phyloP scores from a whole-genome alignment of 352 stramenopile genomes.

The Lagenidium giganteum region DNA sequence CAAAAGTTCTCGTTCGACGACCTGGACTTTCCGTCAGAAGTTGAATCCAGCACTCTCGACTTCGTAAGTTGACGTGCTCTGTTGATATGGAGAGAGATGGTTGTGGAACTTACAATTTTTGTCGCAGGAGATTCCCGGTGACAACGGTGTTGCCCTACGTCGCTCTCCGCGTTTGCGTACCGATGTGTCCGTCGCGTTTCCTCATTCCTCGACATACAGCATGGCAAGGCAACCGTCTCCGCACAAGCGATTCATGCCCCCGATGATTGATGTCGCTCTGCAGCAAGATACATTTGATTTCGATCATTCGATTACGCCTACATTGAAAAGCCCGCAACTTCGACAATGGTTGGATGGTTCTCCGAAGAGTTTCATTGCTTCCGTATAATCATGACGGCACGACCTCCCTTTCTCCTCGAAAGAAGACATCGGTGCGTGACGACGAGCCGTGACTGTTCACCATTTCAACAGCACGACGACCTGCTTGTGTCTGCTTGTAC shows the following conservation, averaged over 20 bases:
- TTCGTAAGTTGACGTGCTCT: conserved; percentile 48
- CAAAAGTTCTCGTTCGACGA: conserved; percentile 86
- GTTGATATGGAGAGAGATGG: not conserved
- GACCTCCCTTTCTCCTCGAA: too few species aligned
- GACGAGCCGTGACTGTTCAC: too few species aligned
- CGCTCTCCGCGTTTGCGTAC: conserved; percentile 76
- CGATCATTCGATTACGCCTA: conserved; percentile 82
- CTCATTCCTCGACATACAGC: conserved; percentile 46
- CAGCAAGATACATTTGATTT: conserved; percentile 85
- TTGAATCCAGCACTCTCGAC: conserved; percentile 64
- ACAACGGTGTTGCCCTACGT: conserved; percentile 49
- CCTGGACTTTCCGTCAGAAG: conserved; percentile 67
- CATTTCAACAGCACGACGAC: too few species aligned
- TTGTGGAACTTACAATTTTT: not conserved
- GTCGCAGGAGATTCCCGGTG: conserved; percentile 66
- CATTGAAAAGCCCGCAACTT: conserved; percentile 81
- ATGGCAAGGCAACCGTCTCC: conserved; percentile 43
- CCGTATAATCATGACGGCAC: too few species aligned
- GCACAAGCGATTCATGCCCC: conserved; percentile 69
- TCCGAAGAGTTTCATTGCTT: conserved; percentile 77
- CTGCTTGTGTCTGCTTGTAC: too few species aligned
- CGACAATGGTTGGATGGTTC: conserved; percentile 80
- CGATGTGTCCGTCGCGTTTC: conserved; percentile 82
- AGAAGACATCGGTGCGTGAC: too few species aligned
- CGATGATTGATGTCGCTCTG: conserved; percentile 72